Evolutionary conservation across 2,329 filamentous ascomycete genomes (phyloP).

Genomic region (Neonectria hederae): DNA sequence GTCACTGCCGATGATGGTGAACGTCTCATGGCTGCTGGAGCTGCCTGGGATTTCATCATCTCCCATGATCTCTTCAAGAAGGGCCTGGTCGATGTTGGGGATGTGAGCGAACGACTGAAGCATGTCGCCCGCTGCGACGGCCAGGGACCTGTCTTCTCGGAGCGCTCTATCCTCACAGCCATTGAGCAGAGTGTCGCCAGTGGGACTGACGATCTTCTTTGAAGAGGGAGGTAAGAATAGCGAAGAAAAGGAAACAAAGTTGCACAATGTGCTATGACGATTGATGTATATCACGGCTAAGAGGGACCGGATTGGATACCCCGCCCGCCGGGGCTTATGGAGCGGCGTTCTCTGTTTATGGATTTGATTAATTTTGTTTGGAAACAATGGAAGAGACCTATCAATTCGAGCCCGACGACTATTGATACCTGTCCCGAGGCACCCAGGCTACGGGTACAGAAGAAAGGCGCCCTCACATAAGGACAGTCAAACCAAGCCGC

Average conservation of each 20-base stretch:
- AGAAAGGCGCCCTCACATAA: background rate
- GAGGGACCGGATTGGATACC: slow-evolving; percentile 38
- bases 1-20: slow-evolving; percentile 73
- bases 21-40: slow-evolving; percentile 75
- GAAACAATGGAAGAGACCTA: slow-evolving; percentile 16
- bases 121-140: slow-evolving; percentile 82
- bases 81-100: slow-evolving; percentile 81
- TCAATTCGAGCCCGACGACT: background rate
- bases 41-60: slow-evolving; percentile 92
- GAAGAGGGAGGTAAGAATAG: slow-evolving; percentile 17
- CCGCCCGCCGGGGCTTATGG: slow-evolving; percentile 41
- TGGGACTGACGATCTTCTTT: slow-evolving; percentile 78
- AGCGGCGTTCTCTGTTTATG: slow-evolving; percentile 40
- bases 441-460: background rate
- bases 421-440: background rate
- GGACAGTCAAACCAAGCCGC: background rate
- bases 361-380: slow-evolving; percentile 24
- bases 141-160: slow-evolving; percentile 87
- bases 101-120: slow-evolving; percentile 83
- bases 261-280: slow-evolving; percentile 33
- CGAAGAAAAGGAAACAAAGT: slow-evolving; percentile 15
- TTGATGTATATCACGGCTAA: slow-evolving; percentile 39
- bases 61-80: slow-evolving; percentile 78
- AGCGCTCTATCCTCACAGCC: slow-evolving; percentile 74
- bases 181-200: slow-evolving; percentile 82